These are phyloP conservation scores for Chytriomyces confervae DNA, from an alignment of 192 early-diverging fungal species.

Conservation along the genomic window DNA sequence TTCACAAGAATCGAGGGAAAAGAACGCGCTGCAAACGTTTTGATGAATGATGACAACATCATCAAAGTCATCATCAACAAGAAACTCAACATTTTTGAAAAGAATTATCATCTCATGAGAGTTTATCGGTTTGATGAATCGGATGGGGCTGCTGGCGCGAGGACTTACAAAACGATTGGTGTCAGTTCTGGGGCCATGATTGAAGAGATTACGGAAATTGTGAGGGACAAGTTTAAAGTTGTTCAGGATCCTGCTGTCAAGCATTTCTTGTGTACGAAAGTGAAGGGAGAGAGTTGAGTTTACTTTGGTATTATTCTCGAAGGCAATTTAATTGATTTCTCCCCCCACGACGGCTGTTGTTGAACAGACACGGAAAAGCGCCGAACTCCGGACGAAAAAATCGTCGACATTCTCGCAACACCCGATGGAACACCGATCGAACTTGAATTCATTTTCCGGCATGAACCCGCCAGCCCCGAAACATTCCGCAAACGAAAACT, in stretches of 20 bases:
- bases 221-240: conserved; percentile 55
- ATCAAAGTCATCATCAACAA: conserved; percentile 62
- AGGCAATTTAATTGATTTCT: background rate
- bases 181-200: conserved; percentile 43
- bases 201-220: conserved; percentile 46
- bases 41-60: conserved; percentile 58
- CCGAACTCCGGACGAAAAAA: conserved; percentile 32
- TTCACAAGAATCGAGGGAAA: conserved; percentile 22
- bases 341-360: background rate
- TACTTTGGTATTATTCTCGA: background rate
- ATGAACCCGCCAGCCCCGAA: conserved; percentile 28
- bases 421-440: conserved; percentile 42
- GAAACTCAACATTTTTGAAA: conserved; percentile 54
- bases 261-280: conserved; percentile 43
- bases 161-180: conserved; percentile 58
- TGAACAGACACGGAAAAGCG: conserved; percentile 34
- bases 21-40: conserved; percentile 19
- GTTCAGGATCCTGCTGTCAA: background rate
- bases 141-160: conserved; percentile 35
- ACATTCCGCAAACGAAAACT: conserved; percentile 19
- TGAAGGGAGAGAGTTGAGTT: conserved; percentile 41
- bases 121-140: conserved; percentile 44
- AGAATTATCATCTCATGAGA: conserved; percentile 51
- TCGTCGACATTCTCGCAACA: conserved; percentile 45
- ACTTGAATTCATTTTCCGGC: conserved; percentile 50